Percentiles rank a stretch among this genome's conserved stretches.
Evolutionary conservation across 805 yeast species (phyloP).

Genomic region (Wickerhamiella parazyma): DNA sequence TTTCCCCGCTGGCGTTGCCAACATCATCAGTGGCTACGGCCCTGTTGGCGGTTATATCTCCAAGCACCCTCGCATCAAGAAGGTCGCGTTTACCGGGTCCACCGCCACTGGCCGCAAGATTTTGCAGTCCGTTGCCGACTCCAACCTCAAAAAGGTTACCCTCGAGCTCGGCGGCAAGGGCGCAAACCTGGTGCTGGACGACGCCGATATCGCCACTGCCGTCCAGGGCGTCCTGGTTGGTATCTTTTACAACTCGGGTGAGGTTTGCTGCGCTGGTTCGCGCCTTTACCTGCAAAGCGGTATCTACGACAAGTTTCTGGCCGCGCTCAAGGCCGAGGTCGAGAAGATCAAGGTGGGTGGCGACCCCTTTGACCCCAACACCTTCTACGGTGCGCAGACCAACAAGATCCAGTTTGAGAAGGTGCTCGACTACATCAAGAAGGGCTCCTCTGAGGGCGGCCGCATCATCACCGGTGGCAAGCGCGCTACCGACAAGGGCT

Average conservation of each 20-base stretch:
- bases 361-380: slow-evolving; percentile 64
- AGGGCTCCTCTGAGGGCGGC: slow-evolving; percentile 78
- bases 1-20: slow-evolving; percentile 81
- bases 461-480: slow-evolving; percentile 71
- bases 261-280: slow-evolving; percentile 91
- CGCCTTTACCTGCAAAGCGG: slow-evolving; percentile 79
- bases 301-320: slow-evolving; percentile 63
- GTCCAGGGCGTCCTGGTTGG: slow-evolving; percentile 65
- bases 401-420: slow-evolving; percentile 65
- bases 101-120: slow-evolving; percentile 79
- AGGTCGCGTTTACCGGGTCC: slow-evolving; percentile 91
- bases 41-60: slow-evolving; percentile 69
- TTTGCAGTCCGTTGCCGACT: slow-evolving; percentile 66
- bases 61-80: slow-evolving; percentile 66
- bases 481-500: slow-evolving; percentile 47
- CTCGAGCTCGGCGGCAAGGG: slow-evolving; percentile 96
- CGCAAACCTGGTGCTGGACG: slow-evolving; percentile 78
- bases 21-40: slow-evolving; percentile 80
- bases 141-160: slow-evolving; percentile 78
- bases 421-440: slow-evolving; percentile 60
- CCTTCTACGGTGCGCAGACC: slow-evolving; percentile 87
- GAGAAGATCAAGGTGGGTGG: slow-evolving; percentile 47
- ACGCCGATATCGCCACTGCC: slow-evolving; percentile 66
- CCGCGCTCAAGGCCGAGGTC: slow-evolving; percentile 41
- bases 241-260: slow-evolving; percentile 89